These are phyloP conservation scores for Aspergillus coremiiformis DNA, from an alignment of 495 filamentous ascomycete genomes.

Conservation along the genomic window DNA sequence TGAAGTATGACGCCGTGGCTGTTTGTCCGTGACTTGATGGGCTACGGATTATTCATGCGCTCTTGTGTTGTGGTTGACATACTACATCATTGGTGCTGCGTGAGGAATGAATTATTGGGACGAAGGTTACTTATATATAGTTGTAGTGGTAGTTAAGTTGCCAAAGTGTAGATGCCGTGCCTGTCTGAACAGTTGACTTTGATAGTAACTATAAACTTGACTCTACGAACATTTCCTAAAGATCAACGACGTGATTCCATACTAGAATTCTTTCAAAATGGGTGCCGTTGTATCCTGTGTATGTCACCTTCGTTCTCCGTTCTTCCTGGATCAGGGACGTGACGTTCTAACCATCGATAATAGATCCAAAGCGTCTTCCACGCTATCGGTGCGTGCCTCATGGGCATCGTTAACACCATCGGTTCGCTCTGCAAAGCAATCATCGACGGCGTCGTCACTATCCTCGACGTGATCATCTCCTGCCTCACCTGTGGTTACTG, in stretches of 20 bases:
- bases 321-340: neutral
- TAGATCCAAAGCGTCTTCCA: slow-evolving; percentile 75
- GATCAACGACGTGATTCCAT: no score
- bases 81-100: neutral
- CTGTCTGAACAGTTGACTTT: no score
- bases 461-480: slow-evolving; percentile 79
- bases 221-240: no score
- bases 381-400: slow-evolving; percentile 76
- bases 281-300: slow-evolving; percentile 95
- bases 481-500: slow-evolving; percentile 74
- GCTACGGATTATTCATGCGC: no score
- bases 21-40: neutral
- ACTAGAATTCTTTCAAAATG: slow-evolving; percentile 51
- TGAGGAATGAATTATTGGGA: neutral
- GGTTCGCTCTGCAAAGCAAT: slow-evolving; percentile 68
- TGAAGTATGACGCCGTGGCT: no score
- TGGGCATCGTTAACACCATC: slow-evolving; percentile 77
- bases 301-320: slow-evolving; percentile 37
- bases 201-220: no score
- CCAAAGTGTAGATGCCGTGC: no score
- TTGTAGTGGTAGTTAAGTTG: no score
- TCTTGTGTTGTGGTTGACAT: no score
- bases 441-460: slow-evolving; percentile 68
- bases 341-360: slow-evolving; percentile 19
- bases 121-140: neutral